Evolutionary conservation across 495 filamentous ascomycete genomes (phyloP), one percentile per base, ranked within the genome.

Genomic region (Penicillium antarcticum): DNA sequence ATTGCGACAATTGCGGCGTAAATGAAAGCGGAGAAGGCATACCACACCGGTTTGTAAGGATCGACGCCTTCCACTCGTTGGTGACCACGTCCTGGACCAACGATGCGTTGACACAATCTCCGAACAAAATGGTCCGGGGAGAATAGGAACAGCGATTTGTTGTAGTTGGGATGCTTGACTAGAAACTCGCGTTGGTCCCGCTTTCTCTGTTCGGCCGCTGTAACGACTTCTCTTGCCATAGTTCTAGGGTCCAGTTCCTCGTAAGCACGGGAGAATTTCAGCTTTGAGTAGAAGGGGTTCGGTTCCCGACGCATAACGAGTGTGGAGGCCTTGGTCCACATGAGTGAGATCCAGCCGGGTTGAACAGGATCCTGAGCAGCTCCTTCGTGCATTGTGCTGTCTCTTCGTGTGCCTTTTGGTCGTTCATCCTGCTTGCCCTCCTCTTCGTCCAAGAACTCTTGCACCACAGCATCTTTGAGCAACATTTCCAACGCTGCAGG

Each of bases 1-100:
- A 99, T 97, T 38, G 90, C 88, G 41, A 97, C 88, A 50, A 99
- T 97, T 24, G 90, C 87, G 7, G 86, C 85, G 61, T 99, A 99
- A 53, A 97, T 89, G 48, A 99, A 85, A 8, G 87, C 88, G 1
- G 95, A 97, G 65, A 99, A 97, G 5, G 80, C 71, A 62, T 95
- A 96, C 89, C 95, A 97, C 11, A 95, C 74, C 2, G 85, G 82
- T 51, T 87, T 91, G 56, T 92, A 89, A 2, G 94, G 94, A 48
- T 87, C 81, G 0, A 91, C 81, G 16, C 94, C 94, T 63, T 96
- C 88, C 48, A 92, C 84, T 31, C 94, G 84, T 66, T 92, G 86
- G 44, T 76, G 76, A 24, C 92, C 94, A 24, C 94, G 87, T 24
- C 91, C 92, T 19, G 94, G 92, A 0, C 94, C 94, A 12, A 99